A percentile compares a stretch with the other conserved stretches of the same genome.
Conservation (phyloP, 768 basidiomycete species). For the Tylopilus sp. region DNA sequence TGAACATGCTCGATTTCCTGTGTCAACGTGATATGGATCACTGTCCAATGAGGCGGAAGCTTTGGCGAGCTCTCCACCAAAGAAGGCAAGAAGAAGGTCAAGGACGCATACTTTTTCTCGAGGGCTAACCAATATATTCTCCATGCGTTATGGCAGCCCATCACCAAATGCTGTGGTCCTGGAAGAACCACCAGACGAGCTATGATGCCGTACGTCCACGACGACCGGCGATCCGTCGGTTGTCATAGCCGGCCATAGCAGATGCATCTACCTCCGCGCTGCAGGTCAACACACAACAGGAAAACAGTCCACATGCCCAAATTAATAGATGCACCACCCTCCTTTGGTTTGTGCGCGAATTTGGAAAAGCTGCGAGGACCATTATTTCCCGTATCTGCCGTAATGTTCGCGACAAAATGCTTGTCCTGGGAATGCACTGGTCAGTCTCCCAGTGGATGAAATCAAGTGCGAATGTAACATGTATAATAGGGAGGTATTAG, state of each 20-base stretch:
- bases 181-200: conserved; percentile 18
- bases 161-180: conserved; percentile 21
- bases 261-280: conserved; percentile 54
- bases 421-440: too few relatives aligned
- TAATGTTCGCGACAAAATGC: too few relatives aligned
- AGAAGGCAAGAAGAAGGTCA: conserved; percentile 25
- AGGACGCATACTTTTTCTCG: conserved; percentile 46
- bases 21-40: conserved; percentile 79
- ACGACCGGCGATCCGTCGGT: conserved; percentile 42
- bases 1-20: conserved; percentile 81
- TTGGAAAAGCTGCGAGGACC: too few relatives aligned
- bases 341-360: too few relatives aligned
- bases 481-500: too few relatives aligned
- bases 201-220: conserved; percentile 7
- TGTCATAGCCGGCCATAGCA: conserved; percentile 66
- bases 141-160: conserved; percentile 37
- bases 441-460: too few relatives aligned
- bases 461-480: too few relatives aligned
- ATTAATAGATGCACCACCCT: too few relatives aligned
- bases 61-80: conserved; percentile 41
- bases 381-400: too few relatives aligned
- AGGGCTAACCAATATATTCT: conserved; percentile 63
- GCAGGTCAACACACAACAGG: not conserved
- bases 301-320: conserved; percentile 44
- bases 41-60: conserved; percentile 78